Percentiles rank a stretch among this genome's conserved stretches.
These are phyloP conservation scores for Aspergillus tamarii DNA, from an alignment of 2,329 filamentous ascomycete species.

Conservation along the genomic window DNA sequence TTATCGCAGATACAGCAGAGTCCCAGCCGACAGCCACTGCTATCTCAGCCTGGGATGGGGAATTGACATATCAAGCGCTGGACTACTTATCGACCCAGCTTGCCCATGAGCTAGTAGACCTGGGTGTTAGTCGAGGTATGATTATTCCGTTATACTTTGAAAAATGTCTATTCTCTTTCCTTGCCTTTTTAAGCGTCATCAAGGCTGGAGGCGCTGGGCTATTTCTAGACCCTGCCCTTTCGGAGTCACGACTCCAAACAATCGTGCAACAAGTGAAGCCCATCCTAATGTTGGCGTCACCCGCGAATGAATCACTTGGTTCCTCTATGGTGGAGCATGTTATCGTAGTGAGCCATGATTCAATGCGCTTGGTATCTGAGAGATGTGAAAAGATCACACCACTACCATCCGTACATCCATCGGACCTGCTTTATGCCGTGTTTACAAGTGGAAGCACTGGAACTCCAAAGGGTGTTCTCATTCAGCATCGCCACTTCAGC, in stretches of 20 bases:
- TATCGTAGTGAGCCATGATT: not conserved
- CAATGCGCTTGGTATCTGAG: not conserved
- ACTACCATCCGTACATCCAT: not conserved
- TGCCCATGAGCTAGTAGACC: constrained; percentile 31
- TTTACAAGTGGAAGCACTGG: constrained; percentile 18
- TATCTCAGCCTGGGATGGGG: constrained; percentile 32
- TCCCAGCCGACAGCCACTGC: constrained; percentile 18
- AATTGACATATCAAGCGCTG: constrained; percentile 28
- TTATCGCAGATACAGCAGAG: constrained; percentile 10
- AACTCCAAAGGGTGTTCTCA: not conserved
- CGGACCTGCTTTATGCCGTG: constrained; percentile 15
- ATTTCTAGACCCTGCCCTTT: constrained; percentile 27
- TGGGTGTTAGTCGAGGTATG: constrained; percentile 31
- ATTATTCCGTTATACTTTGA: constrained; percentile 30
- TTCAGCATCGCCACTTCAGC: not conserved
- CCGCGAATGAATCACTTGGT: constrained; percentile 33
- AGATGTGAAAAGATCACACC: not conserved
- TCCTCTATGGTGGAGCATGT: not conserved
- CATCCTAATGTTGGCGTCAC: constrained; percentile 41
- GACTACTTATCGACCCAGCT: constrained; percentile 34
- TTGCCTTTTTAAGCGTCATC: constrained; percentile 29
- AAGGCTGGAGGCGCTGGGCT: constrained; percentile 28
- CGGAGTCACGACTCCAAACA: constrained; percentile 20
- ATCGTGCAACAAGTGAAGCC: constrained; percentile 29
- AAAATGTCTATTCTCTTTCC: constrained; percentile 28